Evolutionary conservation across 2,329 filamentous ascomycete species (phyloP).

Genomic region (Grosmannia penicillata): DNA sequence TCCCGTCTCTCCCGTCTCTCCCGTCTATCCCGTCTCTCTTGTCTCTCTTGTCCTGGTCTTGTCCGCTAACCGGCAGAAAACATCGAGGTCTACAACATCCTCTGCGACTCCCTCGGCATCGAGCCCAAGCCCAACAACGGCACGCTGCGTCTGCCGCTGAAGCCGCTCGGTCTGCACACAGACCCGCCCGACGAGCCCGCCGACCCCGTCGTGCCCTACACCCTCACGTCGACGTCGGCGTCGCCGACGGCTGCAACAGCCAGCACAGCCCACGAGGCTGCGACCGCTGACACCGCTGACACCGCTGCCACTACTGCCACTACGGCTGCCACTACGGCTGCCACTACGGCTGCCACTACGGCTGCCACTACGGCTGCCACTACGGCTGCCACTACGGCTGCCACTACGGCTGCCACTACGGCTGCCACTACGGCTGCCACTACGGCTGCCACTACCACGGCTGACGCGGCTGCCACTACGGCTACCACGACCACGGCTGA

Average conservation of each 20-base stretch:
- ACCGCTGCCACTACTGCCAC: too few species aligned
- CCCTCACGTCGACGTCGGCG: conserved; percentile 8
- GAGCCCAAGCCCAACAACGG: conserved; percentile 71
- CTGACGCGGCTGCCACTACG: conserved; percentile 2
- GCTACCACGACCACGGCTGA: conserved; percentile 2
- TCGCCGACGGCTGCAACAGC: conserved; percentile 9
- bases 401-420: background rate
- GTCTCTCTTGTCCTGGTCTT: background rate
- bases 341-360: background rate
- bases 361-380: background rate
- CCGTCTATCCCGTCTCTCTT: background rate
- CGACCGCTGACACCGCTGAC: background rate
- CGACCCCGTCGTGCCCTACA: conserved; percentile 30
- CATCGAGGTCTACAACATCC: conserved; percentile 83
- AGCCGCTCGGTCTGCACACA: conserved; percentile 46
- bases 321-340: background rate
- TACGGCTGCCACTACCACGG: background rate
- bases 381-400: conserved; percentile 6
- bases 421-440: background rate
- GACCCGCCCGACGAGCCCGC: conserved; percentile 32
- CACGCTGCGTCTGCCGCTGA: conserved; percentile 59
- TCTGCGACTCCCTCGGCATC: conserved; percentile 76
- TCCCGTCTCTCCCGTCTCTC: background rate
- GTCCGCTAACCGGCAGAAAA: conserved; percentile 48
- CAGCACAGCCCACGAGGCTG: background rate